Conservation (phyloP, 805 yeast species). For the Cyberlindnera mycetangii region DNA sequence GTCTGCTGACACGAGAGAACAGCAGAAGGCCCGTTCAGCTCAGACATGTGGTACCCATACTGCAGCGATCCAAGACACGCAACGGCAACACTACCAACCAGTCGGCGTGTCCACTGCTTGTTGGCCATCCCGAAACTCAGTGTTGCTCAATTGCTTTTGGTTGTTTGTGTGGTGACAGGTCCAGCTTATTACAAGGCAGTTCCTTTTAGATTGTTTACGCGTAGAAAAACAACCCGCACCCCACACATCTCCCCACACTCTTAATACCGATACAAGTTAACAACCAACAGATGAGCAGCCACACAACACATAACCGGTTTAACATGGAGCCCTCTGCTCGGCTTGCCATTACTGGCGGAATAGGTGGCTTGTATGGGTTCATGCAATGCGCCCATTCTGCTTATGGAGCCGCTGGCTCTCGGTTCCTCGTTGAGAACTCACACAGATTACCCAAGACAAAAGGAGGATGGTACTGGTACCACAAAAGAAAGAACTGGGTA, state of each 20-base stretch:
- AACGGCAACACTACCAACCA: slow-evolving; percentile 47
- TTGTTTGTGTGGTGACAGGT: too few species aligned
- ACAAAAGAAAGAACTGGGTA: slow-evolving; percentile 77
- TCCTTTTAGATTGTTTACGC: too few species aligned
- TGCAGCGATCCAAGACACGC: slow-evolving; percentile 80
- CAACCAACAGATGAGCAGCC: background rate
- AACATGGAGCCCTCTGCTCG: slow-evolving; percentile 6
- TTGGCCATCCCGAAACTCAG: slow-evolving; percentile 9
- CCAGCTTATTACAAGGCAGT: too few species aligned
- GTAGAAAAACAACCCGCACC: background rate
- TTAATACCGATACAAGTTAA: too few species aligned
- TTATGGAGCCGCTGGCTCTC: slow-evolving; percentile 49
- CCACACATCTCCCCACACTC: background rate
- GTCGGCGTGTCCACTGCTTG: slow-evolving; percentile 22
- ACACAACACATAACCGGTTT: slow-evolving; percentile 5
- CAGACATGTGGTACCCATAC: slow-evolving; percentile 94
- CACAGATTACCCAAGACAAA: slow-evolving; percentile 74
- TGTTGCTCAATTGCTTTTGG: background rate
- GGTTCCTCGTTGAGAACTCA: slow-evolving; percentile 75
- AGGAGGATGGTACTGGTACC: slow-evolving; percentile 88
- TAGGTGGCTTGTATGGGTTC: slow-evolving; percentile 9
- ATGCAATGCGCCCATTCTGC: slow-evolving; percentile 61
- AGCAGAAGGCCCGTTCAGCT: slow-evolving; percentile 84
- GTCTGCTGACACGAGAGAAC: slow-evolving; percentile 54
- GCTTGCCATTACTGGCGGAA: slow-evolving; percentile 3